phyloP scores from a whole-genome alignment of 805 yeast genomes.

The Cyberlindnera mycetangii region DNA sequence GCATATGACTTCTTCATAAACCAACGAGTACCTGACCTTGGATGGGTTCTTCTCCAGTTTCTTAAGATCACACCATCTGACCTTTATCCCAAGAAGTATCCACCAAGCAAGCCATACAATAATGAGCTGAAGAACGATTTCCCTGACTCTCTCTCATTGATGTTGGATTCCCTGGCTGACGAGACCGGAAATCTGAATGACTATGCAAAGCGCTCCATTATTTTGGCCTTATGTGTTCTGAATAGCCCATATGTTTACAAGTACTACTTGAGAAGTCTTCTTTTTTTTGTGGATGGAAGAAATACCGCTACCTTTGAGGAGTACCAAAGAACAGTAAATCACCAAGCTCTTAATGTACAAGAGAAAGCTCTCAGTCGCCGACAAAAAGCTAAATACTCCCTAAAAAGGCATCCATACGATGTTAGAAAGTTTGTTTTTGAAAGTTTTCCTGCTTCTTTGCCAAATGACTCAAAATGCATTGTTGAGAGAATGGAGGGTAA shows the following conservation, averaged over 20 bases:
- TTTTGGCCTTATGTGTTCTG: neutral
- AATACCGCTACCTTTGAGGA: neutral
- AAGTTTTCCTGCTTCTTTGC: too few species aligned
- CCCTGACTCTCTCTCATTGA: neutral
- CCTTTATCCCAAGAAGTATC: neutral
- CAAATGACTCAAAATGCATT: neutral
- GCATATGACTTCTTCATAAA: constrained; percentile 7
- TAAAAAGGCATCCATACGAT: too few species aligned
- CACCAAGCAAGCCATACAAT: neutral
- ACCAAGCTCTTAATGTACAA: neutral
- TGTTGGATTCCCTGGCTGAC: neutral
- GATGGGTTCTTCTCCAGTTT: constrained; percentile 6
- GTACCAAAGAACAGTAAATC: neutral
- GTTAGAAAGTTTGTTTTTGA: too few species aligned
- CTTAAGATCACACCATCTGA: neutral
- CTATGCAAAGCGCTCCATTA: neutral
- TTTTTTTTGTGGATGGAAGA: constrained; percentile 12
- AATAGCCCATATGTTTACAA: constrained; percentile 9
- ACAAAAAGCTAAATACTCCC: too few species aligned
- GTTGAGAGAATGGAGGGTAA: too few species aligned
- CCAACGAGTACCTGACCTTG: constrained; percentile 10
- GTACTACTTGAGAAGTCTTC: constrained; percentile 7
- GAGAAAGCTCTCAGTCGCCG: neutral
- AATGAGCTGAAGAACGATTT: neutral
- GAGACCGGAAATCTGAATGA: neutral